These are phyloP conservation scores for Dianthus caryophyllus DNA, from an alignment of 148 eudicot species.

Conservation along the genomic window DNA sequence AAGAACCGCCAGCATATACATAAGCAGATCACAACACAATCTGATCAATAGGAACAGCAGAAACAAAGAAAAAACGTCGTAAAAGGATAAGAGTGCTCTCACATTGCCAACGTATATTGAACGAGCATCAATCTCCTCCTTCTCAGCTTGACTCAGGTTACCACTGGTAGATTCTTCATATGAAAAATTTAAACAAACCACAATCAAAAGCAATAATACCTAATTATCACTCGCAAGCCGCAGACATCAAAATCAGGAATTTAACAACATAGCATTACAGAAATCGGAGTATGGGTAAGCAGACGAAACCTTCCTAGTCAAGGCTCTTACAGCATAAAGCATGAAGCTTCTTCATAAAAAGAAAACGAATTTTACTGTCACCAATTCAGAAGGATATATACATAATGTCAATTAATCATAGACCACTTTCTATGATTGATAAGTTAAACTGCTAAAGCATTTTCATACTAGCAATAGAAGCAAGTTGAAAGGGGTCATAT, in stretches of 20 bases:
- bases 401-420: background rate
- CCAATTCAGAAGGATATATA: background rate
- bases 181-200: background rate
- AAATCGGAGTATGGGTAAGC: background rate
- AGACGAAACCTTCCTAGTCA: background rate
- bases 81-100: conserved; percentile 23
- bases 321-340: background rate
- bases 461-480: background rate
- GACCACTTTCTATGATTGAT: background rate
- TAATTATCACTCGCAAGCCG: background rate
- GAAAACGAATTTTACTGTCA: background rate
- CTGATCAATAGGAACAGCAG: background rate
- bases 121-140: conserved; percentile 52
- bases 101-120: conserved; percentile 58
- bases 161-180: conserved; percentile 36
- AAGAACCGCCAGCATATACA: background rate
- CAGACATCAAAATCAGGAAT: background rate
- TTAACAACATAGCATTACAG: background rate
- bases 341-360: too few species aligned
- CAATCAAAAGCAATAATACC: background rate
- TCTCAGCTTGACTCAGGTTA: conserved; percentile 41
- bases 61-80: background rate
- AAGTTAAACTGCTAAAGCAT: background rate
- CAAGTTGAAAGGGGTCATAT: background rate
- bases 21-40: background rate